A percentile compares a stretch with the other conserved stretches of the same genome.
phyloP scores from a whole-genome alignment of 2,329 filamentous ascomycete genomes.

The Monilinia vaccinii-corymbosi region DNA sequence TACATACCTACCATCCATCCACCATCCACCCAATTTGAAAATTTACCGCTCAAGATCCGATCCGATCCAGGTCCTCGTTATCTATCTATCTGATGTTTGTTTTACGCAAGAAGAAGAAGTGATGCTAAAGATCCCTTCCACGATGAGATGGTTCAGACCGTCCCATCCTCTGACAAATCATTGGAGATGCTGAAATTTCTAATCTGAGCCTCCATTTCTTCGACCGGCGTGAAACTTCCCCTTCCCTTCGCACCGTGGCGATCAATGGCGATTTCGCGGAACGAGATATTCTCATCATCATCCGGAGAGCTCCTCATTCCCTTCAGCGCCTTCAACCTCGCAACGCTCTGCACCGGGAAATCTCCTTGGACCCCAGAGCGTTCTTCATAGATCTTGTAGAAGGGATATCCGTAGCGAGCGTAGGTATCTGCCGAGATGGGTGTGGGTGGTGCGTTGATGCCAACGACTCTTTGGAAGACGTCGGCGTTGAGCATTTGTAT shows the following conservation, averaged over 20 bases:
- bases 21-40: no score
- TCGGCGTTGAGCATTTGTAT: slow-evolving; percentile 1
- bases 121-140: no score
- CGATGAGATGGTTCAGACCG: no score
- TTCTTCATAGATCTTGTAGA: background rate
- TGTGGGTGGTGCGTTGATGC: background rate
- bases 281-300: background rate
- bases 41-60: no score
- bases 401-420: background rate
- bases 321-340: background rate
- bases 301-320: no score
- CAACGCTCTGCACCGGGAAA: background rate
- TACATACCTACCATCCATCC: no score
- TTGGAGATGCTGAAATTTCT: background rate
- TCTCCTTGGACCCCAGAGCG: background rate
- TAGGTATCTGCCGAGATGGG: background rate
- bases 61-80: no score
- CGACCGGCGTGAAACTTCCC: background rate
- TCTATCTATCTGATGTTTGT: no score
- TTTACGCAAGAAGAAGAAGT: no score
- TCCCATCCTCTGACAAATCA: background rate
- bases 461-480: background rate
- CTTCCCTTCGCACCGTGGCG: no score
- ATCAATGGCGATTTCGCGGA: background rate
- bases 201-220: background rate